Conservation (phyloP, 1,139 yeast species). For the Candida sojae region DNA sequence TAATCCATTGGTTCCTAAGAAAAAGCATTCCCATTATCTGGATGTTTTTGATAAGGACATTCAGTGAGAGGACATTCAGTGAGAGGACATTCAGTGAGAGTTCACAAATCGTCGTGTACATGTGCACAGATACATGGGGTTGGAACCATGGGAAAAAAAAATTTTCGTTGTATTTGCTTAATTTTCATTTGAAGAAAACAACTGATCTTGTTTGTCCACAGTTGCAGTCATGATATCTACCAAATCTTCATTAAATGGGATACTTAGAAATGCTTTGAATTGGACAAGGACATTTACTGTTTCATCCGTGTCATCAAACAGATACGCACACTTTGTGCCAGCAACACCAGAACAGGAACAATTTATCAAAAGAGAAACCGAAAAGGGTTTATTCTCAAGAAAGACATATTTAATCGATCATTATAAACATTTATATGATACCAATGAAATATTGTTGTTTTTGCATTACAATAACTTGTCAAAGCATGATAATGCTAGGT, state of each 20-base stretch:
- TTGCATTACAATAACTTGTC: constrained; percentile 82
- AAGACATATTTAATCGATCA: constrained; percentile 83
- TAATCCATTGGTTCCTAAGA: too few relatives aligned
- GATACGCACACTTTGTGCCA: constrained; percentile 4
- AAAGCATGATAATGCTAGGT: constrained; percentile 63
- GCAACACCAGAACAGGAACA: constrained; percentile 10
- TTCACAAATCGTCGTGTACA: too few relatives aligned
- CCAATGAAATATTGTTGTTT: constrained; percentile 68
- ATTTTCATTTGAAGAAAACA: not conserved
- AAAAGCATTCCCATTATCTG: too few relatives aligned
- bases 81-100: too few relatives aligned
- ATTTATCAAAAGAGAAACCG: constrained; percentile 36
- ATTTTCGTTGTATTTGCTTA: not conserved
- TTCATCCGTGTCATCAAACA: not conserved
- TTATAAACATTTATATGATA: constrained; percentile 70
- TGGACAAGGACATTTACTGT: not conserved
- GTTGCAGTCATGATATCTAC: not conserved
- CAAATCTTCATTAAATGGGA: not conserved
- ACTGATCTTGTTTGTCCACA: not conserved
- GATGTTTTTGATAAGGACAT: too few relatives aligned
- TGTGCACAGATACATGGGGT: not conserved
- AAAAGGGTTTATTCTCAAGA: constrained; percentile 60
- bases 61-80: too few relatives aligned
- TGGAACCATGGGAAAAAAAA: not conserved
- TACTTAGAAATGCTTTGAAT: not conserved